Base-by-base conservation (phyloP, 371 early-diverging fungal genomes). In the Actinomortierella wolfii region DNA sequence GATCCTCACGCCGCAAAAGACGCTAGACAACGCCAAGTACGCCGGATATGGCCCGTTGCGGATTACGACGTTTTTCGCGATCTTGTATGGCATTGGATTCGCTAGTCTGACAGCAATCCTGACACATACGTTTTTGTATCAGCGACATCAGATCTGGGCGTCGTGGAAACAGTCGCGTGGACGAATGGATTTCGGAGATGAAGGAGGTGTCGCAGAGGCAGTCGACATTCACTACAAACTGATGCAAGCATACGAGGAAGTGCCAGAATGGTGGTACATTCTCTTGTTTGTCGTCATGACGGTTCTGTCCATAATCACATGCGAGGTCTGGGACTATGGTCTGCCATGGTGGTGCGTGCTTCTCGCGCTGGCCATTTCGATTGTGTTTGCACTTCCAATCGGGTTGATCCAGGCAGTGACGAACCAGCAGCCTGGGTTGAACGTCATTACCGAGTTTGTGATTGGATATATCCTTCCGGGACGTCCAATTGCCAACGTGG, bases 321-420 rank as follows among this genome's bases (percentile, higher is more conserved):
- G 87, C 25, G 87, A 89, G 56, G 81, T 74, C 41, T 81, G 81
- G 79, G 80, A 78, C 5, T 79, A 85, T 56, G 81, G 81, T 13
- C 59, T 86, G 13, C 85, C 86, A 1, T 91, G 88, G 89, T 90
- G 87, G 87, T 88, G 83, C 61, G 78, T 91, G 11, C 56, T 91
- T 6, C 49, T 93, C 11, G 91, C 91, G 20, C 80, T 90, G 7
- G 68, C 76, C 15, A 70, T 93, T 14, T 81, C 88, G 7, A 67
- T 79, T 29, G 59, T 86, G 39, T 86, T 94, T 56, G 79, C 91
- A 4, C 75, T 95, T 7, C 94, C 96, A 0, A 85, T 93, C 51
- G 93, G 92, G 65, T 86, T 92, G 39, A 86, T 91, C 52, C 80
- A 82, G 52, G 92, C 92, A n/a, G 77, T 92, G n/a, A 88, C 76